phyloP scores from a whole-genome alignment of 352 stramenopile genomes.

The Pythium dissimile region DNA sequence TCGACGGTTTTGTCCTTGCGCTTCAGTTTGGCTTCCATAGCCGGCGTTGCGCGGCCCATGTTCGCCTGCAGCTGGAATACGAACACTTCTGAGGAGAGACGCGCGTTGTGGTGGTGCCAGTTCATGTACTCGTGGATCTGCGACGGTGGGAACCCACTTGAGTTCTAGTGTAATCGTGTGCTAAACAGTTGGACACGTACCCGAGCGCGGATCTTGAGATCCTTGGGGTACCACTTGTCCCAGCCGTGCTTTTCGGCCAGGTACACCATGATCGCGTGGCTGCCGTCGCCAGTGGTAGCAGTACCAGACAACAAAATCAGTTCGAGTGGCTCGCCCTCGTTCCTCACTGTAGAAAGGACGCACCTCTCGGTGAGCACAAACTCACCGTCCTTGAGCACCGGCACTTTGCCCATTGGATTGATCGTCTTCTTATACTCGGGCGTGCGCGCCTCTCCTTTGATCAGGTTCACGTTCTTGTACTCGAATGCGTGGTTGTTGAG shows the following conservation, averaged over 20 bases:
- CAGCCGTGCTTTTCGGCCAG: constrained; percentile 66
- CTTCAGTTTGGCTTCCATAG: constrained; percentile 43
- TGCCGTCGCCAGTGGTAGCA: constrained; percentile 4
- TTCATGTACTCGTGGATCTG: constrained; percentile 81
- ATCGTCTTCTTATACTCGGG: constrained; percentile 41
- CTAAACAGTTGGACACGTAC: constrained; percentile 22
- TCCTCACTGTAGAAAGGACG: no score
- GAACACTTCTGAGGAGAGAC: constrained; percentile 58
- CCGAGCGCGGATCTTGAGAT: constrained; percentile 57
- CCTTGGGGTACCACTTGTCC: constrained; percentile 54
- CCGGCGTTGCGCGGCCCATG: constrained; percentile 38
- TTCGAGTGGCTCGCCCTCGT: no score
- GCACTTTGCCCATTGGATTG: constrained; percentile 66
- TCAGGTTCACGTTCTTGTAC: constrained; percentile 51
- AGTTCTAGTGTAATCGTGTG: not conserved
- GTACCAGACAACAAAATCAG: not conserved
- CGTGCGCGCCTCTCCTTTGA: constrained; percentile 50
- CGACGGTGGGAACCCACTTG: not conserved
- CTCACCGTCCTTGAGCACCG: constrained; percentile 61
- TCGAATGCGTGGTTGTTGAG: constrained; percentile 56
- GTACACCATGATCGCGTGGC: constrained; percentile 76
- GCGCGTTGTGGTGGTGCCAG: constrained; percentile 76
- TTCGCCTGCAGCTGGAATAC: constrained; percentile 61
- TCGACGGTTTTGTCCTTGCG: constrained; percentile 52
- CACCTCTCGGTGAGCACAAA: constrained; percentile 69